Percentiles rank a stretch among this genome's conserved stretches.
Evolutionary conservation across 345 rosid genomes (phyloP).

Genomic region (Eutrema yunnanense): DNA sequence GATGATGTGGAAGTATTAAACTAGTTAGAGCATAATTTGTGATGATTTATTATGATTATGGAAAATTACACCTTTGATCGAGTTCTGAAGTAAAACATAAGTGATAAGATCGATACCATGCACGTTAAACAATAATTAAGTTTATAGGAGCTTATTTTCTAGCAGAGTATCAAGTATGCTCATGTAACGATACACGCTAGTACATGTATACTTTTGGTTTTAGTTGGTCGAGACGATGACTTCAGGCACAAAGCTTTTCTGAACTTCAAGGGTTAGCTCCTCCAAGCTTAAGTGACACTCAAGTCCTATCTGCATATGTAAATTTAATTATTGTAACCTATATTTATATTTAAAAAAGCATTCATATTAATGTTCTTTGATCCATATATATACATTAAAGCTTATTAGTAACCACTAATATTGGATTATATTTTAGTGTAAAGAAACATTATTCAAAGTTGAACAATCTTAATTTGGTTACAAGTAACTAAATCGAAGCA

Average conservation of each 20-base stretch:
- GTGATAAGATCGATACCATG: neutral
- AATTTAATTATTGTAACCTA: neutral
- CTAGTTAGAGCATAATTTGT: neutral
- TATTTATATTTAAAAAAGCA: neutral
- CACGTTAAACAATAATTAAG: neutral
- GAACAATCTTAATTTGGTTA: neutral
- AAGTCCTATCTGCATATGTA: constrained; percentile 50
- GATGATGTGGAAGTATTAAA: neutral
- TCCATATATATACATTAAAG: neutral
- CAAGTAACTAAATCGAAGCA: neutral
- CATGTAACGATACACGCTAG: constrained; percentile 4
- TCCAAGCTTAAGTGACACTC: constrained; percentile 83
- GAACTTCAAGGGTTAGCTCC: constrained; percentile 81
- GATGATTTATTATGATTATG: constrained; percentile 7
- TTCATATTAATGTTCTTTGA: neutral
- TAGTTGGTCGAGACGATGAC: constrained; percentile 7
- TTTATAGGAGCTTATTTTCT: constrained; percentile 13
- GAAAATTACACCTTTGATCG: constrained; percentile 10
- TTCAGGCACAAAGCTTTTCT: constrained; percentile 51
- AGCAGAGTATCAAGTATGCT: constrained; percentile 20
- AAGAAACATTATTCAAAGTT: neutral
- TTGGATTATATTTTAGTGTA: neutral
- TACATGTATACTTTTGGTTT: neutral
- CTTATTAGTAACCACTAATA: neutral
- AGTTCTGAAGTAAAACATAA: neutral